Conservation (phyloP, 768 basidiomycete genomes). For the Exidia glandulosa region DNA sequence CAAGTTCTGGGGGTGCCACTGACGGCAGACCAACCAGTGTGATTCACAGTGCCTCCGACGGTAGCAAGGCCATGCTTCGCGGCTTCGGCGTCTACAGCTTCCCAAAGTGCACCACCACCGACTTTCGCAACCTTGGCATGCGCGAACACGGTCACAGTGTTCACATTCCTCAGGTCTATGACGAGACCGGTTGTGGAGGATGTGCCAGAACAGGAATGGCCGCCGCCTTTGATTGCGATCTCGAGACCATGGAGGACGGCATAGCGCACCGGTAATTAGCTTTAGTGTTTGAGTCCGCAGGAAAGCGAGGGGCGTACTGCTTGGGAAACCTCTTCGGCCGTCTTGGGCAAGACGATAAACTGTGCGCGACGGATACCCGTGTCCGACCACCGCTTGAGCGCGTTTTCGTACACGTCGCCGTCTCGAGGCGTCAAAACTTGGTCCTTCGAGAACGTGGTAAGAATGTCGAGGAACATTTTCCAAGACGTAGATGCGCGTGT, state of each 20-base stretch:
- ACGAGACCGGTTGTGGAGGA: constrained; percentile 4
- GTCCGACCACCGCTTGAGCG: not conserved
- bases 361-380: not conserved
- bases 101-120: constrained; percentile 6
- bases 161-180: constrained; percentile 3
- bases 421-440: not conserved
- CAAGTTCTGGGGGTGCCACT: not conserved
- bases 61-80: constrained; percentile 7
- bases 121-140: not conserved
- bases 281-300: too few relatives aligned
- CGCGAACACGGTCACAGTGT: not conserved
- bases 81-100: constrained; percentile 5
- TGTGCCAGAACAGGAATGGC: constrained; percentile 4
- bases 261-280: too few relatives aligned
- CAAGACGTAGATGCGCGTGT: too few relatives aligned
- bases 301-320: too few relatives aligned
- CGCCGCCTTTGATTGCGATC: constrained; percentile 6
- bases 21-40: constrained; percentile 6
- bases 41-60: constrained; percentile 7
- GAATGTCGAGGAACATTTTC: not conserved
- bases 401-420: not conserved
- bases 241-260: not conserved
- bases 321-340: constrained; percentile 11
- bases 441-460: not conserved
- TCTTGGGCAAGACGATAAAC: constrained; percentile 8